Conservation (phyloP, 2,329 filamentous ascomycete genomes). For the Aspergillus clavatus region DNA sequence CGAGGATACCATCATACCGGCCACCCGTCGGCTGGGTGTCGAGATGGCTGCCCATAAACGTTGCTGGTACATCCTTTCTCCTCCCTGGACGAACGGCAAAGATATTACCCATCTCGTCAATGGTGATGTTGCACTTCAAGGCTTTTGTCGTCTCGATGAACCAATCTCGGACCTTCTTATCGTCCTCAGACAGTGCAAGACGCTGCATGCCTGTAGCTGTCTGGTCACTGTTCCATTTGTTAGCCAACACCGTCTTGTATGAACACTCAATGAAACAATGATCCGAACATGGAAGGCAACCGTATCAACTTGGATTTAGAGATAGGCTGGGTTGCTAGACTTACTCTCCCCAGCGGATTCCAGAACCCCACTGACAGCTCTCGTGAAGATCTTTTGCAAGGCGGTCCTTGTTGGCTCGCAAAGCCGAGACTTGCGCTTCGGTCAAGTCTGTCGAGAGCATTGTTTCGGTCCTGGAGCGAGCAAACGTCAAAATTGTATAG, state of each 20-base stretch:
- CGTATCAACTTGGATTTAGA: background rate
- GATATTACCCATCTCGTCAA: constrained; percentile 76
- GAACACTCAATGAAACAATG: background rate
- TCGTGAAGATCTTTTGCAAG: constrained; percentile 61
- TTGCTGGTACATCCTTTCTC: constrained; percentile 53
- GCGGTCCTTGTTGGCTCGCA: constrained; percentile 56
- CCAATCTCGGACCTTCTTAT: constrained; percentile 70
- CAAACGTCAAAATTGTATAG: constrained; percentile 10
- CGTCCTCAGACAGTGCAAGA: constrained; percentile 64
- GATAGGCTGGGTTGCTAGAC: constrained; percentile 24
- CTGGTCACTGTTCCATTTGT: constrained; percentile 20
- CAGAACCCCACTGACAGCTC: constrained; percentile 63
- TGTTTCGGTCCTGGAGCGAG: constrained; percentile 13
- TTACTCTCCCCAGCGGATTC: constrained; percentile 64
- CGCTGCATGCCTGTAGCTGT: constrained; percentile 74
- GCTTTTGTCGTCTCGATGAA: constrained; percentile 60
- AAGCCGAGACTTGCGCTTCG: constrained; percentile 46
- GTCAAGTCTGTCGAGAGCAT: constrained; percentile 44
- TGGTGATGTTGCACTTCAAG: constrained; percentile 61
- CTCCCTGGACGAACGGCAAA: constrained; percentile 67
- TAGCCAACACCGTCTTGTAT: background rate
- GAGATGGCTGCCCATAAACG: constrained; percentile 66
- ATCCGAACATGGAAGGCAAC: too few species aligned
- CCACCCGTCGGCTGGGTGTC: constrained; percentile 56
- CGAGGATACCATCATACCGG: constrained; percentile 61